These are phyloP conservation scores for Arxiozyma heterogenica DNA, from an alignment of 1,139 yeast genomes.

Conservation along the genomic window DNA sequence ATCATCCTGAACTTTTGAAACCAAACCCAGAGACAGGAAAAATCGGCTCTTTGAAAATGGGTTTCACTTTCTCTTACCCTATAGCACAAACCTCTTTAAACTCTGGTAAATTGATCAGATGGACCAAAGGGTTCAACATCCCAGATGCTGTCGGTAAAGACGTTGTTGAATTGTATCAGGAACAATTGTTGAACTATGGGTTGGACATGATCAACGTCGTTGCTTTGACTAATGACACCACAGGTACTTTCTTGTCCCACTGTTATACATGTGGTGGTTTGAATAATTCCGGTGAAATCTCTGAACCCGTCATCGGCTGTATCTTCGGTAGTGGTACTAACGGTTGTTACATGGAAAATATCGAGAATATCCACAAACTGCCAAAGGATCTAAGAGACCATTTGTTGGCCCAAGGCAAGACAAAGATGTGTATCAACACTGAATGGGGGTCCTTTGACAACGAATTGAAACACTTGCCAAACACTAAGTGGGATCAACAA, in stretches of 20 bases:
- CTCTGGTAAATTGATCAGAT: conserved; percentile 72
- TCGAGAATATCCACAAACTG: conserved; percentile 63
- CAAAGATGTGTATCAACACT: conserved; percentile 82
- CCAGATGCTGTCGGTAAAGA: conserved; percentile 78
- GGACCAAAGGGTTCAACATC: conserved; percentile 92
- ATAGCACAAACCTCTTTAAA: conserved; percentile 73
- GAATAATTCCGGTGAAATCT: conserved; percentile 49
- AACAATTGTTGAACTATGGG: conserved; percentile 46
- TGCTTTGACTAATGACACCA: conserved; percentile 91
- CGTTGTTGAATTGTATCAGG: conserved; percentile 63
- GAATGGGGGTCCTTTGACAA: conserved; percentile 98
- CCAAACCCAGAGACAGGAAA: conserved; percentile 11
- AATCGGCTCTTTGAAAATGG: conserved; percentile 49
- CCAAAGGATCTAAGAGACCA: conserved; percentile 34
- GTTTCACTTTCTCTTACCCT: conserved; percentile 91
- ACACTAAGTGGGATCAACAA: conserved; percentile 59
- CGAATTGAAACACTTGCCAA: conserved; percentile 59
- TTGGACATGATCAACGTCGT: conserved; percentile 54
- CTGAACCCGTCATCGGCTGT: conserved; percentile 70
- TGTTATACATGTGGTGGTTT: conserved; percentile 56
- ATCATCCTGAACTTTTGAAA: conserved; percentile 42
- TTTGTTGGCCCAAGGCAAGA: conserved; percentile 38
- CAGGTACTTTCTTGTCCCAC: conserved; percentile 82
- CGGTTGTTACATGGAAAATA: conserved; percentile 79
- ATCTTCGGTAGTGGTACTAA: conserved; percentile 96